Evolutionary conservation across 768 basidiomycete genomes (phyloP), one percentile per base, ranked within the genome.

Genomic region (Trametes maxima): DNA sequence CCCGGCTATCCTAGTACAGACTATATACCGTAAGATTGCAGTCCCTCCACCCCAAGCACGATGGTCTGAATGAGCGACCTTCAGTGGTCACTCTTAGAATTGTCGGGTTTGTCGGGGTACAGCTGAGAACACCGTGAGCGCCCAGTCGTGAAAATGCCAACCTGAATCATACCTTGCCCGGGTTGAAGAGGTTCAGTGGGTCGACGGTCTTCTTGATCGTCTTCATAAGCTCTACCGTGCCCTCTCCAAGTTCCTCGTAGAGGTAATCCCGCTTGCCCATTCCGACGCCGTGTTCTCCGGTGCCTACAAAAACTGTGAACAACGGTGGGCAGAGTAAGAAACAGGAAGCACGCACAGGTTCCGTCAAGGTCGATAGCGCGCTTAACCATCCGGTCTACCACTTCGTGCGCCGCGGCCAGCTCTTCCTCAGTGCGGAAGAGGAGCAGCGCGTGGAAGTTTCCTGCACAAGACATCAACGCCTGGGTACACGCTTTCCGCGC

Each of bases 221-320:
- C 75, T 89, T 88, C 93, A 96, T 95, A 24, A 95, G 72, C 50
- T 82, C 81, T 10, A 96, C 88, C 0, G 95, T 95, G 2, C 90
- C 92, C 24, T 78, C 78, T 0, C 95, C 94, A 0, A 97, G 80
- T 69, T 97, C 95, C 42, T 87, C 82, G 14, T 82, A 79, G n/a
- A 97, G 79, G 69, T 88, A 95, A 61, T 88, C 80, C 60, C 83
- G 84, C 77, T 95, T 95, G 5, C 93, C 93, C 11, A 94, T 77
- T 0, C 93, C 94, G 7, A 95, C 90, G 1, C 93, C 94, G 68
- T 95, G 93, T 67, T 95, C 93, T 3, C 90, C 90, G 0, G 87
- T 89, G 65, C 86, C 87, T 88, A 46, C n/a, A 12, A 36, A 35
- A n/a, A 45, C 37, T 35, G 28, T 28, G n/a, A 52, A 21, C 17